Conservation (phyloP, 148 eudicot genomes). For the Persicaria maculosa region DNA sequence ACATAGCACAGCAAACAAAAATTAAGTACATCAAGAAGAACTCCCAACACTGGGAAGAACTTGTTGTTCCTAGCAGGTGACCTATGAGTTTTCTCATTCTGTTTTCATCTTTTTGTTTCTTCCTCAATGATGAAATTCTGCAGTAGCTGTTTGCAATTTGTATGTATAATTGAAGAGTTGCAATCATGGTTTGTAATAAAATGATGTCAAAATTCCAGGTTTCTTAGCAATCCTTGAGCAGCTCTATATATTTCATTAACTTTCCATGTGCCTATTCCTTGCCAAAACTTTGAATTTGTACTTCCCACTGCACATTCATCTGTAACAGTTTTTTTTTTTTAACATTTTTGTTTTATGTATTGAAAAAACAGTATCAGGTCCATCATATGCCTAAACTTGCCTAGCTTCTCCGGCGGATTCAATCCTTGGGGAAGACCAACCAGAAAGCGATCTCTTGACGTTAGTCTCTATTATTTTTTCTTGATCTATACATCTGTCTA, state of each 20-base stretch:
- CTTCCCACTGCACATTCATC: background rate
- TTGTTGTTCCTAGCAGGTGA: slow-evolving; percentile 34
- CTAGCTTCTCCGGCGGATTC: slow-evolving; percentile 56
- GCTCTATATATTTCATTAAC: background rate
- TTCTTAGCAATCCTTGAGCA: background rate
- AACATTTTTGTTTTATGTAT: background rate
- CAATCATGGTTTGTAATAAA: too few relatives aligned
- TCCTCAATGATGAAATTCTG: background rate
- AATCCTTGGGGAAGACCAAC: slow-evolving; percentile 57
- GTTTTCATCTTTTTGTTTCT: background rate
- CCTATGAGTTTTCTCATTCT: background rate
- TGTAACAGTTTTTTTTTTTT: background rate
- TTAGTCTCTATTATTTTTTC: slow-evolving; percentile 19
- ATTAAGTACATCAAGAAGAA: slow-evolving; percentile 37
- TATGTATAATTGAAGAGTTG: background rate
- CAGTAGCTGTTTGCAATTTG: background rate
- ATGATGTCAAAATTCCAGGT: background rate
- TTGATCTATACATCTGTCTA: background rate
- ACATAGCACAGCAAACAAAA: slow-evolving; percentile 35
- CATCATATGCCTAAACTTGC: slow-evolving; percentile 47
- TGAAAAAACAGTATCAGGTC: slow-evolving; percentile 41
- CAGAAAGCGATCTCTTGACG: slow-evolving; percentile 26
- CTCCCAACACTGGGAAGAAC: slow-evolving; percentile 36
- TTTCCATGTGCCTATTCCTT: background rate
- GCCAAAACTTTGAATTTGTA: background rate